Evolutionary conservation across 108 stramenopile species (phyloP), one percentile per base, ranked within the genome.

Genomic region (Nitzschia palea): DNA sequence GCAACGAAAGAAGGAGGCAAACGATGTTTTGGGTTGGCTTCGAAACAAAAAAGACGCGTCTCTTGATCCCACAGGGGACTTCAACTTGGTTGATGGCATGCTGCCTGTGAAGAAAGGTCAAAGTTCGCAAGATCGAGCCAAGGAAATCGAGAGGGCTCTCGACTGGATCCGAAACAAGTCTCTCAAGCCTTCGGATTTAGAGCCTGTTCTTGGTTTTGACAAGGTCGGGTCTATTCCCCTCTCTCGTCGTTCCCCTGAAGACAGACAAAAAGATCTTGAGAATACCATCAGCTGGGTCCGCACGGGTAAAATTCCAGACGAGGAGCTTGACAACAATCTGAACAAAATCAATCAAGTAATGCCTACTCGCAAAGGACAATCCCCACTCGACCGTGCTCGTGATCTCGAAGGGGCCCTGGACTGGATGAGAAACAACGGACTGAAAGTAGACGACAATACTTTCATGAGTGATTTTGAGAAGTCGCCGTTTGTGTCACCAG

Each of bases 361-460:
- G 25, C 62, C 62, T 5, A 12, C 44, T 18, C 25, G 30, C 22
- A 28, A 47, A 29, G 47, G 47, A 8, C 62, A 64, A 35, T 37
- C 44, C 9, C 62, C 62, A 10, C 51, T 63, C 35, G 44, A 57
- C 15, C 53, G 65, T 29, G 72, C 72, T 26, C 43, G 45, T 18
- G 74, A 76, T 31, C 62, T 71, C 27, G 70, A 62, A 17, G 18
- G 42, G 54, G 61, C 62, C 22, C 30, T 71, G 33, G 59, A 60
- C 29, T 76, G 74, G 74, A 22, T 76, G 31, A 60, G 74, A 4
- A 60, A 69, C 50, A 54, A 68, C 27, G 33, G 53, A 8, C n/a
- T 62, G 32, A 4, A 6, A 20, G 22, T 33, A 18, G 55, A 56
- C 26, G 37, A 57, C 26, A 14, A 3, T 25, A 61, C n/a, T n/a